Conservation (phyloP, 768 basidiomycete species). For the Rhizopogon roseolus region DNA sequence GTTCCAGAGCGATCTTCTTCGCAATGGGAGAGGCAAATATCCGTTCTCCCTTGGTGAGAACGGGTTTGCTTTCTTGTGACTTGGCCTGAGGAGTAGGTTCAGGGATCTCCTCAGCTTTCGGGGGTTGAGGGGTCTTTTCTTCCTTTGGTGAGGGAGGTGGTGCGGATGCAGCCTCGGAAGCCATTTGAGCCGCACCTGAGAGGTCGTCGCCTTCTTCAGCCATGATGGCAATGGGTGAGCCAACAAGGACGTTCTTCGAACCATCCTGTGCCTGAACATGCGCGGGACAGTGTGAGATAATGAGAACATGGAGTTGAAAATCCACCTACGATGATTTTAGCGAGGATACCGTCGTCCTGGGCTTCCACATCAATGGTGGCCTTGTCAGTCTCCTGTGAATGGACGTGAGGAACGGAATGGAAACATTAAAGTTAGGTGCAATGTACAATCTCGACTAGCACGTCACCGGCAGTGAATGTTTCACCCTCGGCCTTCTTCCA, state of each 20-base stretch:
- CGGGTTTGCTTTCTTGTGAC: conserved; percentile 42
- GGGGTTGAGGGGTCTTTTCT: conserved; percentile 37
- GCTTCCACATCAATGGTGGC: conserved; percentile 99
- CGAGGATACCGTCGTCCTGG: conserved; percentile 94
- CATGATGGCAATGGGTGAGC: conserved; percentile 84
- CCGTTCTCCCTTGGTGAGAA: conserved; percentile 64
- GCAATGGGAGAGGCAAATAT: conserved; percentile 96
- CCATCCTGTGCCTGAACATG: conserved; percentile 68
- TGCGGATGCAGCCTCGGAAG: conserved; percentile 52
- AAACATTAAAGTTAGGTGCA: conserved; percentile 1
- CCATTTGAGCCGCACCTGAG: conserved; percentile 73
- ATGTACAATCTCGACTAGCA: conserved; percentile 90
- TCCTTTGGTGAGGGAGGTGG: conserved; percentile 23
- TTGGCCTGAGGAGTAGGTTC: conserved; percentile 28
- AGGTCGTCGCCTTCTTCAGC: conserved; percentile 96
- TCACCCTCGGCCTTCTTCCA: conserved; percentile 99
- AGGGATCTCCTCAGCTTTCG: conserved; percentile 32
- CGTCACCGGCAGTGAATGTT: conserved; percentile 82
- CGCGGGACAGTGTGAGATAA: background rate
- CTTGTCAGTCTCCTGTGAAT: conserved; percentile 94
- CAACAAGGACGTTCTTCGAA: conserved; percentile 82
- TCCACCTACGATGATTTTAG: conserved; percentile 86
- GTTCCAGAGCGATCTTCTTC: conserved; percentile 94
- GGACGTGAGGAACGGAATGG: conserved; percentile 7
- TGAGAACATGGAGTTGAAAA: background rate